Evolutionary conservation across 108 stramenopile species (phyloP), one percentile per base, ranked within the genome.

Genomic region (Skeletonema costatum): DNA sequence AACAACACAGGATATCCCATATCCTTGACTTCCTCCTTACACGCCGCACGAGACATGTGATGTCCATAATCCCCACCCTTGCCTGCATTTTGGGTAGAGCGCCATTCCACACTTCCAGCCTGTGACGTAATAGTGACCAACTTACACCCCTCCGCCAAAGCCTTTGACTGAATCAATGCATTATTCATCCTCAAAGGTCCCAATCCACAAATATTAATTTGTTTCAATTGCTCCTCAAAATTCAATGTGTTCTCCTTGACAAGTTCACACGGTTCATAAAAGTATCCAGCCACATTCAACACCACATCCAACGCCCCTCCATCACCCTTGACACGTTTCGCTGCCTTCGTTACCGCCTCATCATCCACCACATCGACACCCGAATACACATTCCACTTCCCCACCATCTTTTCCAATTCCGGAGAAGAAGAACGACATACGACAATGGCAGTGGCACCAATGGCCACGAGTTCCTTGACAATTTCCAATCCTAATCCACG

Each of bases 41-140:
- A 90, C 4, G 95, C 93, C 29, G 95, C 93, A 29, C 94, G 91
- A 31, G 89, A 90, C 97, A 97, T 97, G 83, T 97, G 97, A 84
- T 97, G 97, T 16, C 95, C 95, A 76, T 93, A 96, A 80, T 96
- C 92, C 9, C 89, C 89, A 30, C 93, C 93, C 67, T 72, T 63
- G 51, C 88, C 87, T 75, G 84, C 86, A 76, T 96, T 96, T 73
- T 96, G 95, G 31, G 87, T 88, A 19, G 72, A 46, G 29, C 95
- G 81, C 95, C 95, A 96, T 48, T 91, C 90, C 44, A 87, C 80
- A 12, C 92, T 93, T 38, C 97, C 97, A 10, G 94, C 97, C 74
- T 97, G 95, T 32, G 93, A 94, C 8, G 97, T 95, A 60, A 97
- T 90, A 65, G 93, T 94, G 39, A 92, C 83, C 38, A 97, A 60